Evolutionary conservation across 2,329 filamentous ascomycete genomes (phyloP), one percentile per base, ranked within the genome.

Genomic region (Dryadomyces quercivorus): DNA sequence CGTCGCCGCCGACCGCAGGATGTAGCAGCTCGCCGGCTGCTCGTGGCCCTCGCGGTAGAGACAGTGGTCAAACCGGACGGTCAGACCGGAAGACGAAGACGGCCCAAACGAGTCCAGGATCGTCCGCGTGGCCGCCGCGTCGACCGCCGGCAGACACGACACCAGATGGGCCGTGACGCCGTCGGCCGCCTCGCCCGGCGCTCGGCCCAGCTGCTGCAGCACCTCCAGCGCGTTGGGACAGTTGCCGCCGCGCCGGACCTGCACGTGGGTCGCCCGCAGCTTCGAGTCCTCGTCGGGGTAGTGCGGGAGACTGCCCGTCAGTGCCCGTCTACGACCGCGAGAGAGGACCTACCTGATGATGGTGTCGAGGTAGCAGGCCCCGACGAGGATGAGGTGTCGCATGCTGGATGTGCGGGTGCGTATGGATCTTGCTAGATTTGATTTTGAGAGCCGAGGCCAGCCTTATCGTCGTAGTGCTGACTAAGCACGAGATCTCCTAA

Each of bases 281-380:
- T 90, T 90, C 50, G 80, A 76, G 70, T 91, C 86, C 69, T 90
- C 85, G 7, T 68, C 67, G 1, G 85, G 85, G 63, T 81, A 88
- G 62, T 80, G 70, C 3, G 83, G 78, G 38, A 87, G 76, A 58
- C 82, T 86, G 59, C 22, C 58, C 54, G 51, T 52, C 18, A 53
- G 22, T 10, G 4, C 15, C 3, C 13, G 48, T 7, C n/a, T 12
- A 13, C 12, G 13, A 22, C 2, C 2, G 10, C n/a, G 8, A 16
- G 8, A 5, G 31, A 2, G 15, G 2, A 43, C 20, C 66, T 70
- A 76, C 82, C 74, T 82, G 44, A 86, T 71, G 56, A 88, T 84
- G 1, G 82, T 88, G 66, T 88, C 84, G 42, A 86, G 68, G 67
- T 87, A 87, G 60, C 82, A 84, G 26, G 82, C 82, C 21, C 84